A percentile compares a stretch with the other conserved stretches of the same genome.
phyloP scores from a whole-genome alignment of 805 yeast species.

The Wickerhamiella bombiphila region DNA sequence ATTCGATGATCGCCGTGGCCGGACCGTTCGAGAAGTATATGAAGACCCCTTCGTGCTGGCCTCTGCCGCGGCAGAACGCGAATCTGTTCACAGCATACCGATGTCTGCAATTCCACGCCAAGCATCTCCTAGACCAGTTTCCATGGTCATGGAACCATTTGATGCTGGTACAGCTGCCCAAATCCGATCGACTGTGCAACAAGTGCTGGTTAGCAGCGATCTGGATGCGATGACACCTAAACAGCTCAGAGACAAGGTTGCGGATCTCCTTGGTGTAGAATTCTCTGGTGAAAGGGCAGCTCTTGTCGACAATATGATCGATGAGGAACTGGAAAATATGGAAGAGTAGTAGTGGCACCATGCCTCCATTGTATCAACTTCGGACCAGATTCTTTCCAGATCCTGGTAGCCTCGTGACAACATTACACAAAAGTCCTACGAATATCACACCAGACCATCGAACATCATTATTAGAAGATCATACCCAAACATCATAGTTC shows the following conservation, averaged over 20 bases:
- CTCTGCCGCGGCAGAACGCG: background rate
- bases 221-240: slow-evolving; percentile 25
- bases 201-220: slow-evolving; percentile 22
- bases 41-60: slow-evolving; percentile 10
- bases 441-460: no score
- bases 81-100: background rate
- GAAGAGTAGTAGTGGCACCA: no score
- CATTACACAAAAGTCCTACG: no score
- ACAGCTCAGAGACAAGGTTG: slow-evolving; percentile 25
- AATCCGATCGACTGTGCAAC: slow-evolving; percentile 21
- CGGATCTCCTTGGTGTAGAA: slow-evolving; percentile 24
- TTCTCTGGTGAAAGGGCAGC: slow-evolving; percentile 21
- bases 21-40: slow-evolving; percentile 18
- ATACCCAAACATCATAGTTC: no score
- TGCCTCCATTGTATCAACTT: no score
- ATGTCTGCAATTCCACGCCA: background rate
- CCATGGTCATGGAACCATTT: slow-evolving; percentile 8
- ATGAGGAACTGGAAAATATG: slow-evolving; percentile 26
- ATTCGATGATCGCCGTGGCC: slow-evolving; percentile 24
- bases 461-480: no score
- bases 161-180: slow-evolving; percentile 19
- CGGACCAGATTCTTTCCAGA: no score
- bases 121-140: background rate
- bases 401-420: no score
- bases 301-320: slow-evolving; percentile 23